Percentiles rank a stretch among this genome's conserved stretches.
These are phyloP conservation scores for Volvox reticuliferus DNA, from an alignment of 139 green algal species.

Conservation along the genomic window DNA sequence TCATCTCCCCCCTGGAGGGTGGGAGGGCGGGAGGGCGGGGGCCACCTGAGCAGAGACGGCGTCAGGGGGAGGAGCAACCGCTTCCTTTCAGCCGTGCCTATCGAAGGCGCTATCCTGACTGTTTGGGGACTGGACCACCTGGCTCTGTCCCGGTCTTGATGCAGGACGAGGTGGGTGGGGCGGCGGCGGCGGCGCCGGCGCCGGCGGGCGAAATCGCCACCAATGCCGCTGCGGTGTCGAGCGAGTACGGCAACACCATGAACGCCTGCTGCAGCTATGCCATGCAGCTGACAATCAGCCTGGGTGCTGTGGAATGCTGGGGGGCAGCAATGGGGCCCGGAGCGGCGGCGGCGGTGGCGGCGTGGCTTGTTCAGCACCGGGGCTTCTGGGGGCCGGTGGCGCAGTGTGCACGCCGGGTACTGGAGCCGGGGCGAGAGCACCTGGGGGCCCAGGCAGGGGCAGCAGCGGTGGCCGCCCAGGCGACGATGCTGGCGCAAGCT, in stretches of 20 bases:
- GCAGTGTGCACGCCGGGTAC: background rate
- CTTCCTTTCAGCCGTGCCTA: no score
- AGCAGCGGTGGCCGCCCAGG: slow-evolving; percentile 23
- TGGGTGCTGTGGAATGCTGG: slow-evolving; percentile 16
- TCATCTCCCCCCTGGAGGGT: no score
- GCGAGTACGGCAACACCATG: slow-evolving; percentile 22
- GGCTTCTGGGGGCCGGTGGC: slow-evolving; percentile 23
- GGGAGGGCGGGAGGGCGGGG: no score
- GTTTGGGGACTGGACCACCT: no score
- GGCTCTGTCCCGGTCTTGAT: no score
- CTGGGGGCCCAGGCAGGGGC: background rate
- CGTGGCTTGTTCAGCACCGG: background rate
- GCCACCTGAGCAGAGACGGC: no score
- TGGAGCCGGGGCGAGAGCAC: background rate
- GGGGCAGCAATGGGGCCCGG: slow-evolving; percentile 17
- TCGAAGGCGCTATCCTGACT: no score
- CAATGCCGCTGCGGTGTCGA: background rate
- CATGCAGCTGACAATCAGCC: background rate
- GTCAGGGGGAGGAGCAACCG: no score
- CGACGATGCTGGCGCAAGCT: slow-evolving; percentile 1
- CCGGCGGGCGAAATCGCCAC: background rate
- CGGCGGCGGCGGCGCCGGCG: no score
- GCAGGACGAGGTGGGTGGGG: background rate
- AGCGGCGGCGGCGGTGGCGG: background rate
- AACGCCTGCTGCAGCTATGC: background rate